Conservation (phyloP, 2,329 filamentous ascomycete genomes). For the Ophiostoma montium region DNA sequence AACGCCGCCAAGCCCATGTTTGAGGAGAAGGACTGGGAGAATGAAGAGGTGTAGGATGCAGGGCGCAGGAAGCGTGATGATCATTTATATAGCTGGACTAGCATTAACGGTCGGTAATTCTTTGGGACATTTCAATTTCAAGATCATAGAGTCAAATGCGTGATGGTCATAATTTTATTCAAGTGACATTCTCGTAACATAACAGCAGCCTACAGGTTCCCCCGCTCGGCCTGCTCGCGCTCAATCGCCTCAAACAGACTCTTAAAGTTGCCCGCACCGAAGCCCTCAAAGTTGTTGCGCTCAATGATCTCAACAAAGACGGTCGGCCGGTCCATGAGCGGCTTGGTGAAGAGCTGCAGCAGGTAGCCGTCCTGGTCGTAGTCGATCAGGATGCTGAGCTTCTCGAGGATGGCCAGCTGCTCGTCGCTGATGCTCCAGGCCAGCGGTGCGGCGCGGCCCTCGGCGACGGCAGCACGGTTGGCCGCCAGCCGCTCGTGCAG, state of each 20-base stretch:
- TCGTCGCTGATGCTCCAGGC: constrained; percentile 51
- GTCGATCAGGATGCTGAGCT: constrained; percentile 79
- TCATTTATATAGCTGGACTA: constrained; percentile 1
- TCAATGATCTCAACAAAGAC: constrained; percentile 97
- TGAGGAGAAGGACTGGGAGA: constrained; percentile 52
- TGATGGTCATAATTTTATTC: not conserved
- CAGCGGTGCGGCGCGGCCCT: constrained; percentile 20
- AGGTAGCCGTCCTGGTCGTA: constrained; percentile 89
- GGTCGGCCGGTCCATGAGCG: constrained; percentile 84
- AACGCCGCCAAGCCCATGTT: constrained; percentile 38
- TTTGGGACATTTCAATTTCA: too few relatives aligned
- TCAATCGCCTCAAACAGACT: constrained; percentile 91
- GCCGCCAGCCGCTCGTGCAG: constrained; percentile 61
- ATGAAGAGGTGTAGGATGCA: constrained; percentile 38
- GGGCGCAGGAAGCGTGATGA: not conserved
- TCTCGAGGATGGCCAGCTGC: constrained; percentile 63
- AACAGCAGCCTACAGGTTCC: constrained; percentile 47
- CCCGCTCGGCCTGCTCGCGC: constrained; percentile 73
- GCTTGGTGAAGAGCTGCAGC: constrained; percentile 65
- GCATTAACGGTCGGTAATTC: too few relatives aligned
- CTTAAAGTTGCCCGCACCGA: constrained; percentile 93
- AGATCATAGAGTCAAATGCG: too few relatives aligned
- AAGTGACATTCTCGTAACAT: not conserved
- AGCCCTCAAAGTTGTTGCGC: constrained; percentile 77
- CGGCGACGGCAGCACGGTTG: constrained; percentile 19